Base-by-base conservation (phyloP, 2,329 filamentous ascomycete species). In the Cercospora zeina region DNA sequence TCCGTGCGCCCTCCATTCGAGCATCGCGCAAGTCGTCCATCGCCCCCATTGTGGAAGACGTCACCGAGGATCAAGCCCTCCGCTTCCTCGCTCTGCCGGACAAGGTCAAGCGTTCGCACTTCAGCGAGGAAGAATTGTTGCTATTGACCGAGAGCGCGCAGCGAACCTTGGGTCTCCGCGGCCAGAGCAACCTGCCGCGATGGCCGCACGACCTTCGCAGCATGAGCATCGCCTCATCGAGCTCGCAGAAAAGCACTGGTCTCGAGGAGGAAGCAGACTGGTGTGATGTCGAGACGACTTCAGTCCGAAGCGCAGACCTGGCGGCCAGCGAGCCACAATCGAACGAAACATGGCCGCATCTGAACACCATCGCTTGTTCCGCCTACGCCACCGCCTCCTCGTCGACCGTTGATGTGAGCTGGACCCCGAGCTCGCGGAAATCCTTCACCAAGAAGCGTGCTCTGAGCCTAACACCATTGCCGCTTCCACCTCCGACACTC, bases 51-150 rank as follows among this genome's bases (percentile, higher is more conserved):
- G 72, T 27, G 24, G 24, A 62, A 73, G 66, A 72, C 56, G 68
- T 71, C 37, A 64, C 66, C 56, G 62, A 68, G 36, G 66, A 72
- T 30, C 68, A 72, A 62, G 71, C 71, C 7, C 51, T 64, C 65
- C 91, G 89, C 80, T 92, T 87, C 73, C 80, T 87, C 58, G 85
- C 82, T 21, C 80, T 92, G 45, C 89, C 90, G 19, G 85, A 89
- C 65, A 91, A 91, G 75, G 82, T 91, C 66, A 87, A 86, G 71
- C 84, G 85, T 67, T 85, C 84, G 67, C 85, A 89, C 65, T 88
- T 92, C 73, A 87, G 87, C 24, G 81, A 80, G 54, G 88, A 92
- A 74, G 90, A 95, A 76, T 88, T 89, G 68, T 77, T 83, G 47
- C 75, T 86, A 62, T 79, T 88, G 60, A 83, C 83, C 42, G 80